A percentile compares a stretch with the other conserved stretches of the same genome.
These are phyloP conservation scores for Talaromyces sp. DNA, from an alignment of 2,329 filamentous ascomycete genomes.

Conservation along the genomic window DNA sequence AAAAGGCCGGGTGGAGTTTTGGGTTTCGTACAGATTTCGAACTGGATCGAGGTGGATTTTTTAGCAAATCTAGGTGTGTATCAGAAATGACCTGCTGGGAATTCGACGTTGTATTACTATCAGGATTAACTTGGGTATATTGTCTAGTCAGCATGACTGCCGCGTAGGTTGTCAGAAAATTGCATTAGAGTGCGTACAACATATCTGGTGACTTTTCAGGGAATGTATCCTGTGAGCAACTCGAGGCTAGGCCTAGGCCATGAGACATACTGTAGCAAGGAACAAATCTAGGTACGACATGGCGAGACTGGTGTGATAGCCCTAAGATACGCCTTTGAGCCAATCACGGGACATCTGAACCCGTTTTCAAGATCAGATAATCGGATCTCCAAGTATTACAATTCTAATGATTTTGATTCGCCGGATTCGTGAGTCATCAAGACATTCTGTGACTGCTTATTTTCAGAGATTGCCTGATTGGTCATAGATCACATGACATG, in stretches of 20 bases:
- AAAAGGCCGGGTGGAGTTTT: not conserved
- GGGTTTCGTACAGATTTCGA: not conserved
- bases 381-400: not conserved
- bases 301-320: not conserved
- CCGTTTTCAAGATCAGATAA: not conserved
- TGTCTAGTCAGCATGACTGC: not conserved
- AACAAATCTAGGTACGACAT: not conserved
- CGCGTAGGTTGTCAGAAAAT: not conserved
- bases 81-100: not conserved
- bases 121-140: not conserved
- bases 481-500: not conserved
- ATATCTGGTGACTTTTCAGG: not conserved
- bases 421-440: not conserved
- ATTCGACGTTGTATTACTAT: not conserved
- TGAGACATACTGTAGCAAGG: no score
- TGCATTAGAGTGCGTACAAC: not conserved
- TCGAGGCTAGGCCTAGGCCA: not conserved
- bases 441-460: not conserved
- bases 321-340: not conserved
- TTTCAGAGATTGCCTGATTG: not conserved
- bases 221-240: not conserved
- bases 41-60: not conserved
- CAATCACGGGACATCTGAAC: not conserved
- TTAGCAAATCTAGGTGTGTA: not conserved
- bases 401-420: not conserved